Evolutionary conservation across 441 rosid species (phyloP), one percentile per base, ranked within the genome.

Genomic region (Pelargonium fulgidum): DNA sequence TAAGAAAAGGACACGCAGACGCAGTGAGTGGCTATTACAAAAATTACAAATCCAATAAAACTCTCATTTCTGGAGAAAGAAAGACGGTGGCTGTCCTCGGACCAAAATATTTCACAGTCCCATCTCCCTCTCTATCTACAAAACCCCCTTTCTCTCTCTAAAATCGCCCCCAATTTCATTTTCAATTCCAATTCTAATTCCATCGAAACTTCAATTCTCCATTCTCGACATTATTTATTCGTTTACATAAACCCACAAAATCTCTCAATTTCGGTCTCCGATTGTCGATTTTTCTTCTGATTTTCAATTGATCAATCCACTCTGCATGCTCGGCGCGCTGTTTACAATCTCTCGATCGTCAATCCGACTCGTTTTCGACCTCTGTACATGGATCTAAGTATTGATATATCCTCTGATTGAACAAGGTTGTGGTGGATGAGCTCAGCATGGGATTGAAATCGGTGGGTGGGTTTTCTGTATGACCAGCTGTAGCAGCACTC

Each of bases 21-120:
- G 41, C 41, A 36, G 41, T 36, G 41, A 36, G 41, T 36, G 41
- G 41, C 6, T 4, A 4, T 33, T 33, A 39, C 42, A 7, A 39
- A 39, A 39, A 39, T 7, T 39, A 39, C 42, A 39, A 39, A 39
- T 39, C 42, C 9, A 52, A 52, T 52, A 52, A 52, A 52, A 14
- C 17, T 52, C 59, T 5, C 20, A 16, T 52, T 52, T 52, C 20
- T 14, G 59, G 59, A 14, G 20, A 20, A 52, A 52, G 9, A 52
- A 52, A 52, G 59, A 52, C 59, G 59, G 59, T 52, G 59, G 17
- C 17, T 52, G 59, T 52, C 59, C 59, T 52, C 59, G 59, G 59
- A 14, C 59, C 59, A 52, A 52, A 14, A 16, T 12, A 52, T 52
- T 52, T 52, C 59, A 50, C 58, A 52, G 59, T 39, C 42, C 42